Percentiles rank a stretch among this genome's conserved stretches.
Conservation (phyloP, 1,284 basidiomycete species). For the Cerioporus squamosus region DNA sequence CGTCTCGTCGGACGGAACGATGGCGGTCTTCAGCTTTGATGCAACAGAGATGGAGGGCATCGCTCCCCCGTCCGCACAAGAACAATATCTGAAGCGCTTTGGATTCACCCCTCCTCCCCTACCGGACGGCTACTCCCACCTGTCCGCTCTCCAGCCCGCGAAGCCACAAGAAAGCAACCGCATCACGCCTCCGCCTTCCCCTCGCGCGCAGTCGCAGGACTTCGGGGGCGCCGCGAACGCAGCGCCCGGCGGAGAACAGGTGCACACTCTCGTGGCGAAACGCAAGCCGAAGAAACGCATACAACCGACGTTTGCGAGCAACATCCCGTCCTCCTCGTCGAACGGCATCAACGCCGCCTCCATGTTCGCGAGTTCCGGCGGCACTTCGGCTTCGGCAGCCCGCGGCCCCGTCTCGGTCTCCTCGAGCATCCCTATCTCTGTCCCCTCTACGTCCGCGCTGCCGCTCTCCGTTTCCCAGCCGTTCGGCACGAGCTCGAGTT, state of each 20-base stretch:
- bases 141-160: conserved; percentile 26
- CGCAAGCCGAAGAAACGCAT: conserved; percentile 67
- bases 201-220: conserved; percentile 38
- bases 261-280: conserved; percentile 77
- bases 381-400: conserved; percentile 7
- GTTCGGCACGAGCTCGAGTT: conserved; percentile 20
- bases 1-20: conserved; percentile 94
- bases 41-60: conserved; percentile 83
- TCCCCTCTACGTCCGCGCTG: conserved; percentile 19
- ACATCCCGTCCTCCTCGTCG: conserved; percentile 42
- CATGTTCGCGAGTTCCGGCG: neutral
- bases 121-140: conserved; percentile 71
- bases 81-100: conserved; percentile 80
- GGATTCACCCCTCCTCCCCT: conserved; percentile 68
- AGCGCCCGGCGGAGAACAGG: conserved; percentile 48
- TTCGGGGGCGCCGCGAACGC: conserved; percentile 41
- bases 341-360: conserved; percentile 19
- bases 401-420: conserved; percentile 30
- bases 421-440: conserved; percentile 13
- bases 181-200: conserved; percentile 56
- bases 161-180: conserved; percentile 28
- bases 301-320: conserved; percentile 50
- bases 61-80: conserved; percentile 74
- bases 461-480: conserved; percentile 15
- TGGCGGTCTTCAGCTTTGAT: conserved; percentile 87